Percentiles rank a stretch among this genome's conserved stretches.
Conservation (phyloP, 2,329 filamentous ascomycete genomes). For the Aotearoamyces nothofagi region DNA sequence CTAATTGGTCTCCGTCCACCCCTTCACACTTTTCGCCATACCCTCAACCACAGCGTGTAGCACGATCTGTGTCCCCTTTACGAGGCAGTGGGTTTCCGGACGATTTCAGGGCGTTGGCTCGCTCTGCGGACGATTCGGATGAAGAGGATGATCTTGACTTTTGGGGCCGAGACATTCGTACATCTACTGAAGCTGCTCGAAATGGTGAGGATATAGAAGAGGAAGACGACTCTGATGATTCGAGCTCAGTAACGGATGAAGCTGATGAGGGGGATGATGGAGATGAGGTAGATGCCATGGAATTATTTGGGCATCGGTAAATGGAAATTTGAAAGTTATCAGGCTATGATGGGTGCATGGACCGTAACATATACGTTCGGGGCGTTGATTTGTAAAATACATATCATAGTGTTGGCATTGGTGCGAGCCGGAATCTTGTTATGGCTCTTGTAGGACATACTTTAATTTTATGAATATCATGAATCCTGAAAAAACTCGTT, state of each 20-base stretch:
- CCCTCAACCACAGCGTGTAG: constrained; percentile 12
- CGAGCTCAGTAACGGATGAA: constrained; percentile 14
- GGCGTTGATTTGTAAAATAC: no score
- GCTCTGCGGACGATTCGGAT: constrained; percentile 30
- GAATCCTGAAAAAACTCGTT: no score
- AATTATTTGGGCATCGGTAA: constrained; percentile 35
- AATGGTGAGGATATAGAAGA: constrained; percentile 14
- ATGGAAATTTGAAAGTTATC: neutral
- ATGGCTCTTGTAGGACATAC: no score
- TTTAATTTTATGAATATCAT: no score
- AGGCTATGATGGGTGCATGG: neutral
- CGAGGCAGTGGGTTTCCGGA: constrained; percentile 1
- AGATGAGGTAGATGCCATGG: constrained; percentile 29
- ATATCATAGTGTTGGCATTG: no score
- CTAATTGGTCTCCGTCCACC: constrained; percentile 3
- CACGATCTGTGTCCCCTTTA: constrained; percentile 18
- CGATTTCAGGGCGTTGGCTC: no score
- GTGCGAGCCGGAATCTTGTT: no score
- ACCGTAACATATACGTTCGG: no score
- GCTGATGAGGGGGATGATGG: constrained; percentile 26
- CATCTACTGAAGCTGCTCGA: constrained; percentile 13
- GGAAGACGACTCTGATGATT: constrained; percentile 14
- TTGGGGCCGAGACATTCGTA: constrained; percentile 29
- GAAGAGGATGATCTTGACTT: constrained; percentile 33
- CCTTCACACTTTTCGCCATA: constrained; percentile 13